Conservation (phyloP, 108 stramenopile species). For the Cafeteria roenbergensis region DNA sequence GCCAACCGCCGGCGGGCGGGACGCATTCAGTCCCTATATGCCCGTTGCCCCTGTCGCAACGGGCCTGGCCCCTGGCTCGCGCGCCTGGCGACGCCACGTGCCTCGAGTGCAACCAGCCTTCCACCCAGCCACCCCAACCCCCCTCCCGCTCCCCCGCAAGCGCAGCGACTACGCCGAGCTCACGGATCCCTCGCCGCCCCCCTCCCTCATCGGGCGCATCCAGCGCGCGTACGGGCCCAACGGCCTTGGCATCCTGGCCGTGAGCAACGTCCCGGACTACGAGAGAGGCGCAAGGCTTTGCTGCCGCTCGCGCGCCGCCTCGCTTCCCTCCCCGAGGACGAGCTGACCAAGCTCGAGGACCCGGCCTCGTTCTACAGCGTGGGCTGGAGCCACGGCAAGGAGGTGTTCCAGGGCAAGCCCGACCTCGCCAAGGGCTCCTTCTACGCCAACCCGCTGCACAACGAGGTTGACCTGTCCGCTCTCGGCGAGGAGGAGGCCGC, state of each 20-base stretch:
- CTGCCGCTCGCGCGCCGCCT: conserved; percentile 37
- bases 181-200: neutral
- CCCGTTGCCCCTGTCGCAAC: no score
- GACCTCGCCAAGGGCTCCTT: conserved; percentile 76
- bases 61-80: no score
- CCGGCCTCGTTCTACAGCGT: conserved; percentile 55
- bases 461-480: no score
- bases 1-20: no score
- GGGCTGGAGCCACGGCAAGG: conserved; percentile 83
- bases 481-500: no score
- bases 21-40: no score
- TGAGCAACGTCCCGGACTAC: conserved; percentile 10
- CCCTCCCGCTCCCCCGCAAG: no score
- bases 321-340: conserved; percentile 41
- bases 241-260: conserved; percentile 17
- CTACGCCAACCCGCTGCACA: conserved; percentile 77
- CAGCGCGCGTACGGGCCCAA: conserved; percentile 14
- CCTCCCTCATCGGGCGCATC: neutral
- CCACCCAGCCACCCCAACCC: no score
- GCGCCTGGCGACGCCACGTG: no score
- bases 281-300: neutral
- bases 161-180: neutral
- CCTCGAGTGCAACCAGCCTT: no score
- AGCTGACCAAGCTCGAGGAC: conserved; percentile 43
- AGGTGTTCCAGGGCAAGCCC: conserved; percentile 57